phyloP scores from a whole-genome alignment of 192 early-diverging fungal species.

The Coemansia sp. region DNA sequence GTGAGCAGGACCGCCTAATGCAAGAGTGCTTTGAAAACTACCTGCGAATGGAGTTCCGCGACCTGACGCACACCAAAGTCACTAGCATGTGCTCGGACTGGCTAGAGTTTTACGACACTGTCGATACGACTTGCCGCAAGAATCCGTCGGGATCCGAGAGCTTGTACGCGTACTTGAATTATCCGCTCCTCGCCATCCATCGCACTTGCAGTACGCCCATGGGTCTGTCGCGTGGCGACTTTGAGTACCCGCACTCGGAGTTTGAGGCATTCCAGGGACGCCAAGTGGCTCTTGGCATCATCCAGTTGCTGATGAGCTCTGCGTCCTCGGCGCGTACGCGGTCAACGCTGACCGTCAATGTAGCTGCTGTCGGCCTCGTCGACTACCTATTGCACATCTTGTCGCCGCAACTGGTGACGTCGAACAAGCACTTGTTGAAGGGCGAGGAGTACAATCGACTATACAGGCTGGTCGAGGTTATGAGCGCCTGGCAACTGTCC shows the following conservation, averaged over 20 bases:
- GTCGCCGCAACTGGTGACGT: constrained; percentile 72
- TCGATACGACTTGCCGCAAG: constrained; percentile 49
- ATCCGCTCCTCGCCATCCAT: constrained; percentile 75
- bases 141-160: constrained; percentile 50
- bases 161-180: constrained; percentile 70
- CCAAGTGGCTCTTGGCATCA: constrained; percentile 62
- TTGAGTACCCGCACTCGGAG: constrained; percentile 75
- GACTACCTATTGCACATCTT: constrained; percentile 76
- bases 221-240: constrained; percentile 60
- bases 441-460: constrained; percentile 26
- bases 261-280: constrained; percentile 64
- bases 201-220: constrained; percentile 75
- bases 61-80: constrained; percentile 69
- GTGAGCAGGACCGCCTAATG: constrained; percentile 86
- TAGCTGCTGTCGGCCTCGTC: constrained; percentile 61
- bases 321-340: constrained; percentile 58
- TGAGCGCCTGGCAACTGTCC: constrained; percentile 25
- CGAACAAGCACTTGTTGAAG: constrained; percentile 58
- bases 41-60: constrained; percentile 76
- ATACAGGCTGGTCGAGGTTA: constrained; percentile 35
- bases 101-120: constrained; percentile 80
- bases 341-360: constrained; percentile 54
- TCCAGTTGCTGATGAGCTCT: constrained; percentile 47
- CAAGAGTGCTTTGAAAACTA: constrained; percentile 96
- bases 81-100: constrained; percentile 68